A percentile compares a stretch with the other conserved stretches of the same genome.
phyloP scores from a whole-genome alignment of 805 yeast genomes.

The Dipodascus albidus region DNA sequence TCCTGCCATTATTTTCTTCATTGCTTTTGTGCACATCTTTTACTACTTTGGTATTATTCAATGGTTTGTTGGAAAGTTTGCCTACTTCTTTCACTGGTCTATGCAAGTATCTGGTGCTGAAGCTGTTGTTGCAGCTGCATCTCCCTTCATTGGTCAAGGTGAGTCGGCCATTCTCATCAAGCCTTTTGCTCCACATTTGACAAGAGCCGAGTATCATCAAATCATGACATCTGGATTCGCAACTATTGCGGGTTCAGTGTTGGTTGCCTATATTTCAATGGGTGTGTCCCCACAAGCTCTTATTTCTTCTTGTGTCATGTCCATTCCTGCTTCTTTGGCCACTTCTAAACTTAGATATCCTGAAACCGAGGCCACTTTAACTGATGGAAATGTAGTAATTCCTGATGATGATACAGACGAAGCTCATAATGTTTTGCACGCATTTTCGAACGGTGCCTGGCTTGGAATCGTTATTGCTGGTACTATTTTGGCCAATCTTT shows the following conservation, averaged over 20 bases:
- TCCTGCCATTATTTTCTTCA: conserved; percentile 55
- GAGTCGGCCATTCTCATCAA: conserved; percentile 52
- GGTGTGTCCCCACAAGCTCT: conserved; percentile 53
- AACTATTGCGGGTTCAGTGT: conserved; percentile 52
- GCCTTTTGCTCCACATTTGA: conserved; percentile 46
- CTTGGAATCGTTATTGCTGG: conserved; percentile 47
- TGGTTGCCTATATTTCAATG: conserved; percentile 47
- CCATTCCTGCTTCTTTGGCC: conserved; percentile 53
- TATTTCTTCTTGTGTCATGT: conserved; percentile 58
- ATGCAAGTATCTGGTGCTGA: conserved; percentile 52
- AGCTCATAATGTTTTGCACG: conserved; percentile 43
- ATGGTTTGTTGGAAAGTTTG: conserved; percentile 47
- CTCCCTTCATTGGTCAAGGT: conserved; percentile 58
- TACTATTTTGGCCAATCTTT: conserved; percentile 43
- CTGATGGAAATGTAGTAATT: conserved; percentile 37
- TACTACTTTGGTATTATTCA: conserved; percentile 49
- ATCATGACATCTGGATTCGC: conserved; percentile 54
- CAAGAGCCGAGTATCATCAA: conserved; percentile 51
- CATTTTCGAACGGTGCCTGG: conserved; percentile 46
- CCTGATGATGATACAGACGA: conserved; percentile 33
- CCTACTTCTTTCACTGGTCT: conserved; percentile 48
- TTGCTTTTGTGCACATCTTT: conserved; percentile 50
- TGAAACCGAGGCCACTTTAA: conserved; percentile 43
- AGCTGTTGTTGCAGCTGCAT: conserved; percentile 54
- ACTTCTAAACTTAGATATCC: conserved; percentile 49